These are phyloP conservation scores for Ustilago crameri DNA, from an alignment of 1,284 basidiomycete species.

Conservation along the genomic window DNA sequence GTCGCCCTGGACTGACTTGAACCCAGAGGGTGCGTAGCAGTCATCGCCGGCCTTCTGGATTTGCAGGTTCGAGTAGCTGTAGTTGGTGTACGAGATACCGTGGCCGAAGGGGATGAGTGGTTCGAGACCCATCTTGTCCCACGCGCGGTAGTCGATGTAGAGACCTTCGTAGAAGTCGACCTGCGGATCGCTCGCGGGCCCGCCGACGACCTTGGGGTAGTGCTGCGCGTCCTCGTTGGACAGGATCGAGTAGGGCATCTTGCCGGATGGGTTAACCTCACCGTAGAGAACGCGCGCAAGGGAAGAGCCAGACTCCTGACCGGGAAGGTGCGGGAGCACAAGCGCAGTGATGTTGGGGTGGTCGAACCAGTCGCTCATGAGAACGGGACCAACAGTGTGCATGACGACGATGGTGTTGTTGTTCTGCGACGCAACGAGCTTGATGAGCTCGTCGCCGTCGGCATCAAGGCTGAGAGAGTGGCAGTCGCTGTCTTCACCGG, in stretches of 20 bases:
- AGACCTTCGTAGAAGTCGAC: conserved; percentile 77
- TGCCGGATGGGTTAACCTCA: conserved; percentile 39
- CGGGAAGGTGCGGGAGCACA: conserved; percentile 41
- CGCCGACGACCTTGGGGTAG: conserved; percentile 67
- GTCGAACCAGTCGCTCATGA: conserved; percentile 47
- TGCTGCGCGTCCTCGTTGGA: conserved; percentile 34
- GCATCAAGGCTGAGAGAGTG: conserved; percentile 67
- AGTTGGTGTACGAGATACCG: conserved; percentile 85
- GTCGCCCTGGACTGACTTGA: conserved; percentile 17
- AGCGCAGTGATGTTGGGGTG: conserved; percentile 48
- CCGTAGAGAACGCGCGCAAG: conserved; percentile 43
- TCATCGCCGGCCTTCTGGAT: conserved; percentile 24
- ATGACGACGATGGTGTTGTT: conserved; percentile 84
- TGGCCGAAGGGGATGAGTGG: conserved; percentile 82
- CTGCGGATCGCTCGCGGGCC: conserved; percentile 69
- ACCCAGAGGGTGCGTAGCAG: conserved; percentile 24
- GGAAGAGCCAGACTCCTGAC: conserved; percentile 44
- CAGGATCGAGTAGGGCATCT: conserved; percentile 45
- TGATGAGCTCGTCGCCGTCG: conserved; percentile 67
- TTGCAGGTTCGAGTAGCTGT: conserved; percentile 67
- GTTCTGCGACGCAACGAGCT: conserved; percentile 64
- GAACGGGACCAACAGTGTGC: conserved; percentile 71
- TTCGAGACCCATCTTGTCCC: conserved; percentile 75
- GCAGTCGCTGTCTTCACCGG: conserved; percentile 69
- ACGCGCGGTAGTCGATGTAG: conserved; percentile 76